These are phyloP conservation scores for Stachybotrys chartarum DNA, from an alignment of 2,329 filamentous ascomycete species.

Conservation along the genomic window DNA sequence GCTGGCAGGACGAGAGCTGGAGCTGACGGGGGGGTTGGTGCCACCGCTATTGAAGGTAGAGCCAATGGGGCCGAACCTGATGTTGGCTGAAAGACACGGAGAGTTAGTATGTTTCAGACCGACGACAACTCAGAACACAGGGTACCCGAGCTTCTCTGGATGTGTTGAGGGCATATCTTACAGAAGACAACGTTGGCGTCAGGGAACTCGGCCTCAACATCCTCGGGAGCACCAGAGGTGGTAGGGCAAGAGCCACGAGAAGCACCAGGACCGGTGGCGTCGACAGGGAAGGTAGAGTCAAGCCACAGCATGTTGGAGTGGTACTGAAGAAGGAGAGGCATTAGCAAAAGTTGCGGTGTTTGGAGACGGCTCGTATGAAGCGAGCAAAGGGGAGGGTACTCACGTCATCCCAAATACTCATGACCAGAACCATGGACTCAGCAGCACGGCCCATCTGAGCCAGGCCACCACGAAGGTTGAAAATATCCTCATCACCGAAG, in stretches of 20 bases:
- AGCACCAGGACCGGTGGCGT: conserved; percentile 34
- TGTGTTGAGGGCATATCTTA: neutral
- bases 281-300: conserved; percentile 53
- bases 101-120: neutral
- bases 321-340: conserved; percentile 23
- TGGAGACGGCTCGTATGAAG: neutral
- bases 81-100: conserved; percentile 28
- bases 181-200: conserved; percentile 42
- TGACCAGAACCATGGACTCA: conserved; percentile 33
- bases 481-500: conserved; percentile 45
- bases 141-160: neutral
- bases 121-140: no score
- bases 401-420: conserved; percentile 50
- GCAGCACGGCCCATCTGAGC: conserved; percentile 39
- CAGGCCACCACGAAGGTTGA: conserved; percentile 48
- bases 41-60: conserved; percentile 31
- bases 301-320: conserved; percentile 64
- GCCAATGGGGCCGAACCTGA: conserved; percentile 44
- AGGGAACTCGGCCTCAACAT: conserved; percentile 35
- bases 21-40: neutral
- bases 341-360: neutral
- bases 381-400: conserved; percentile 1
- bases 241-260: conserved; percentile 45
- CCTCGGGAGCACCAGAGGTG: conserved; percentile 40
- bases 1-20: neutral